Evolutionary conservation across 257 asterid species (phyloP).

Genomic region (Rauvolfia tetraphylla): DNA sequence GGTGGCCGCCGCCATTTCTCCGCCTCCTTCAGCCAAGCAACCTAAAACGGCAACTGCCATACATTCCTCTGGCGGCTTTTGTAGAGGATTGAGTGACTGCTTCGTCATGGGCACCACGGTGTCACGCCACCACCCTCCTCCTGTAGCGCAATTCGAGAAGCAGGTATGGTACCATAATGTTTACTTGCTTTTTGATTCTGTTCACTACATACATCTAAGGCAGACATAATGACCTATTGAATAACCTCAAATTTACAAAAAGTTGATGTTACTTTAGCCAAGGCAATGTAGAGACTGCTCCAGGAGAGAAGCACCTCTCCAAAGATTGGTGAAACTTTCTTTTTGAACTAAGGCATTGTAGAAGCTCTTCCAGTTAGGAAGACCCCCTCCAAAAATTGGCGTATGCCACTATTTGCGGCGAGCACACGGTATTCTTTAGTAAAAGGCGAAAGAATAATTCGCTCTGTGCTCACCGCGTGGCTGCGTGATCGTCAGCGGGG

Average conservation of each 20-base stretch:
- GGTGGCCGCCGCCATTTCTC: slow-evolving; percentile 2
- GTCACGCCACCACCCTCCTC: slow-evolving; percentile 9
- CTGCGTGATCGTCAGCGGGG: not conserved
- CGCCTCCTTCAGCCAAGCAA: slow-evolving; percentile 4
- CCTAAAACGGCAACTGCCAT: slow-evolving; percentile 18
- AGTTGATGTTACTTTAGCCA: not conserved
- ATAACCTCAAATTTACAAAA: too few species aligned
- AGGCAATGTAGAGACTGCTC: not conserved
- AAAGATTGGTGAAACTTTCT: too few species aligned
- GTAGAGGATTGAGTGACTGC: slow-evolving; percentile 43
- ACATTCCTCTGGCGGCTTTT: slow-evolving; percentile 31
- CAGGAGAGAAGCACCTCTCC: not conserved
- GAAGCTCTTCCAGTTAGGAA: too few species aligned
- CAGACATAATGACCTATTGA: not conserved
- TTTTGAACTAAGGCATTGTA: too few species aligned
- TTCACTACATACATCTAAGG: too few species aligned
- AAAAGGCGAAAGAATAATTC: too few species aligned
- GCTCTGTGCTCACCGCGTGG: slow-evolving; percentile 8
- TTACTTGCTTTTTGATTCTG: not conserved
- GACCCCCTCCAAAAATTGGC: too few species aligned
- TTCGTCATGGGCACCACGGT: slow-evolving; percentile 47
- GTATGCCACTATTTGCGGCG: too few species aligned
- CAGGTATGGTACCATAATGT: slow-evolving; percentile 5
- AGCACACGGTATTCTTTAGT: too few species aligned
- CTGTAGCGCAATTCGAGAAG: slow-evolving; percentile 10